Conservation (phyloP, 768 basidiomycete genomes). For the Cubamyces sp. region DNA sequence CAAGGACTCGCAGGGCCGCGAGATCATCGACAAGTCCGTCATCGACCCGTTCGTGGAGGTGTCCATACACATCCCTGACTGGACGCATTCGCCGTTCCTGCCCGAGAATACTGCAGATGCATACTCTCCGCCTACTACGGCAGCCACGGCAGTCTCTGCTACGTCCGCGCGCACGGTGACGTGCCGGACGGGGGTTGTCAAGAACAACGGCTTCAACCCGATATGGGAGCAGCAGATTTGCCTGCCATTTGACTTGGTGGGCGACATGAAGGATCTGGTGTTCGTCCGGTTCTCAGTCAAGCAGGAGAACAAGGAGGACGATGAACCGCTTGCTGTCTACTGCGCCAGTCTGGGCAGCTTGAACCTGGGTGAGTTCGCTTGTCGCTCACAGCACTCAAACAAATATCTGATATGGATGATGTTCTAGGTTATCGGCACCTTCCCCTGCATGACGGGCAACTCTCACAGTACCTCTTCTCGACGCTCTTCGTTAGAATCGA, state of each 20-base stretch:
- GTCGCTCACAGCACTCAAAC: constrained; percentile 30
- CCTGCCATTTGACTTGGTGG: constrained; percentile 77
- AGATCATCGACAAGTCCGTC: constrained; percentile 59
- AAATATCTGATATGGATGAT: constrained; percentile 36
- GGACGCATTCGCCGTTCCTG: constrained; percentile 42
- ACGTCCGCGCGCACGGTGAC: constrained; percentile 51
- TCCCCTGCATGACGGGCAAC: constrained; percentile 85
- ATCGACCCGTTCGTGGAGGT: constrained; percentile 83
- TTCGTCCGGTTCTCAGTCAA: constrained; percentile 82
- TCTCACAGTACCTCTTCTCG: constrained; percentile 89
- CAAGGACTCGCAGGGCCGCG: constrained; percentile 63
- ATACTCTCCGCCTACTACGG: constrained; percentile 26
- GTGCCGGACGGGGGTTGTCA: constrained; percentile 63
- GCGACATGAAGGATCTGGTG: constrained; percentile 78
- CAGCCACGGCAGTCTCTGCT: constrained; percentile 33
- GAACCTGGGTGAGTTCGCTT: constrained; percentile 59
- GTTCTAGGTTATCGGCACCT: constrained; percentile 82
- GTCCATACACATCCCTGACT: constrained; percentile 76
- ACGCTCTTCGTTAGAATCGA: constrained; percentile 84
- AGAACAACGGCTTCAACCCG: constrained; percentile 94
- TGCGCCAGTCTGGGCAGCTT: constrained; percentile 73
- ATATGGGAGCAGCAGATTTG: constrained; percentile 74
- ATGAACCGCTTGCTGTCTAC: constrained; percentile 72
- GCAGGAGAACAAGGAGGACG: constrained; percentile 64
- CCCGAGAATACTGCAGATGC: constrained; percentile 8